Evolutionary conservation across 1,284 basidiomycete genomes (phyloP).

Genomic region (Exobasidium cylindrosporum): DNA sequence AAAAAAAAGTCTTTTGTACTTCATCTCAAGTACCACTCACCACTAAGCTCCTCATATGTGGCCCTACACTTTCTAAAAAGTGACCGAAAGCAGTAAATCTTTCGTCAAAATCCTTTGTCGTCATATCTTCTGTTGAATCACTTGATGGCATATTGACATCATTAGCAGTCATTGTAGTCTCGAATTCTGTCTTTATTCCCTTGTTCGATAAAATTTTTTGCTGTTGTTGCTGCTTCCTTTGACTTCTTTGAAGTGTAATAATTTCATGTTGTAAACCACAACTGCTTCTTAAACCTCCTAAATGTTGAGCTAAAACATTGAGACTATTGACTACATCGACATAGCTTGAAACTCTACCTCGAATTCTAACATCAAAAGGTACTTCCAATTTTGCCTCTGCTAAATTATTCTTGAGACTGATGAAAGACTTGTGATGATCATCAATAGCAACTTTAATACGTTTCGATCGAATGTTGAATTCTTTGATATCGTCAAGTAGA

Average conservation of each 20-base stretch:
- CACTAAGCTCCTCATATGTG: constrained; percentile 47
- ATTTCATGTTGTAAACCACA: constrained; percentile 47
- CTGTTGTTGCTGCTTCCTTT: not conserved
- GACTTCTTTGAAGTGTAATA: constrained; percentile 24
- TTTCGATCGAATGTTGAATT: constrained; percentile 42
- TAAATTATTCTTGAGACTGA: constrained; percentile 43
- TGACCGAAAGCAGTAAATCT: constrained; percentile 28
- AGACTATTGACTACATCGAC: constrained; percentile 39
- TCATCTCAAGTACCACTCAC: constrained; percentile 12
- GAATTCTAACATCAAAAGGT: constrained; percentile 39
- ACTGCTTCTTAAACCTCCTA: constrained; percentile 42
- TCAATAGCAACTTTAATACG: constrained; percentile 46
- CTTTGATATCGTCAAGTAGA: constrained; percentile 42
- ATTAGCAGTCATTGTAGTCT: not conserved
- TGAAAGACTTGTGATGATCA: constrained; percentile 48
- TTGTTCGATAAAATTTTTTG: no score
- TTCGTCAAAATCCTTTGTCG: constrained; percentile 1
- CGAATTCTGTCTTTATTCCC: no score
- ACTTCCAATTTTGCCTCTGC: constrained; percentile 45
- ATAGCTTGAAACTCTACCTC: constrained; percentile 33
- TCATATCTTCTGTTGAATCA: not conserved
- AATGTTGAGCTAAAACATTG: constrained; percentile 47
- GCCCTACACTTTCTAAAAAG: constrained; percentile 41
- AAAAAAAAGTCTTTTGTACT: no score
- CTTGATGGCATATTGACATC: not conserved